Evolutionary conservation across 208 protist species (phyloP), one percentile per base, ranked within the genome.

Genomic region (Leptomonas pyrrhocoris): DNA sequence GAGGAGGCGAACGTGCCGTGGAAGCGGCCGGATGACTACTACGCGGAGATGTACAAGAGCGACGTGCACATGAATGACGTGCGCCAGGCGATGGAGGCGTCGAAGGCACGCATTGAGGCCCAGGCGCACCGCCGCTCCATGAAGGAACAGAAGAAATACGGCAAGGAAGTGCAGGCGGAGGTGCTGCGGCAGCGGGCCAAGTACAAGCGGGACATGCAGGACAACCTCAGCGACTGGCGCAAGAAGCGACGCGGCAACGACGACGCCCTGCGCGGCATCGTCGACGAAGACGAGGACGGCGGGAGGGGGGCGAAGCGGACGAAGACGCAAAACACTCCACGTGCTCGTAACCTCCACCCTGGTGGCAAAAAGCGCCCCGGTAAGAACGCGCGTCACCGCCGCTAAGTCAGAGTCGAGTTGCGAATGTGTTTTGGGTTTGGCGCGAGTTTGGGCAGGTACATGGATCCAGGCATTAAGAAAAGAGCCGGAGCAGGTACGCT

Each of bases 11-110:
- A 79, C 6, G 88, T 99, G 49, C 83, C 92, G 45, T 95, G 92
- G 69, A 77, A 85, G 67, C 88, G 97, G 38, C 96, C 96, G 25
- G 74, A 75, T 43, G 97, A 98, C 81, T 99, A 97, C 81, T 98
- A 97, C 81, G 96, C 96, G 9, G 97, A 99, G 76, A 99, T 98
- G 96, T 91, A 94, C 73, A 99, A 99, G 80, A 86, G 81, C 56
- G 97, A 99, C 71, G 77, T 94, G 31, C 96, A 98, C 77, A 98
- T 99, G 96, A 85, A 83, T 62, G 94, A 98, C 55, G 91, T 97
- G 68, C 89, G 85, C 27, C 81, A 88, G 55, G 88, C 90, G 12
- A 94, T 97, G 80, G 88, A 94, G 68, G 85, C 79, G 13, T 89
- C 89, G 30, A 94, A 94, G 82, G 73, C 86, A 6, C 83, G 85